Conservation (phyloP, 2,329 filamentous ascomycete species). For the Verticillium nubilum region DNA sequence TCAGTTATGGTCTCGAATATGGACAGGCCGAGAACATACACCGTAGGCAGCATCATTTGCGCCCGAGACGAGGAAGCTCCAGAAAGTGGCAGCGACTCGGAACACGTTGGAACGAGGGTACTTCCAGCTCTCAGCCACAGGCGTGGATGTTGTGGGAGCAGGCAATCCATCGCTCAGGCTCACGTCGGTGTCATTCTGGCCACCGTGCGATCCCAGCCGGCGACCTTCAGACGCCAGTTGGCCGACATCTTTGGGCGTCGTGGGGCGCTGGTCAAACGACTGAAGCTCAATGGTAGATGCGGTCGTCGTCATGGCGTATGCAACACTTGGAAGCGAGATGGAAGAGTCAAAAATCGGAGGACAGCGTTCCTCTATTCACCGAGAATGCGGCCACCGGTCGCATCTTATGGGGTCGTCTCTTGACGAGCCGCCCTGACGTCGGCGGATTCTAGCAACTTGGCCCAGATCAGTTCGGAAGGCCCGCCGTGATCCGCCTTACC, state of each 20-base stretch:
- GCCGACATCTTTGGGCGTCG: neutral
- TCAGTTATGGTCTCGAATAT: neutral
- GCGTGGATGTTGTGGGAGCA: slow-evolving; percentile 2
- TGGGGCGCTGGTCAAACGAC: neutral
- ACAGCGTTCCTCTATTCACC: neutral
- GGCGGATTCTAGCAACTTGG: neutral
- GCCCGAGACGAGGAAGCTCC: slow-evolving; percentile 52
- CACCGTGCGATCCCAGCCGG: slow-evolving; percentile 3
- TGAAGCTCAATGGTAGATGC: slow-evolving; percentile 5
- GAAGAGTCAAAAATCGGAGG: neutral
- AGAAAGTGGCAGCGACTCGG: slow-evolving; percentile 48
- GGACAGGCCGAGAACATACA: slow-evolving; percentile 29
- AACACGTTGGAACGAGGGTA: slow-evolving; percentile 40
- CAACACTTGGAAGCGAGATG: neutral
- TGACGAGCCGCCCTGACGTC: neutral
- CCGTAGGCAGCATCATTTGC: slow-evolving; percentile 55
- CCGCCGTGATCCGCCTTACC: neutral
- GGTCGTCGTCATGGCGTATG: neutral
- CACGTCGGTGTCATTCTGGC: neutral
- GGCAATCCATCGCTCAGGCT: slow-evolving; percentile 4
- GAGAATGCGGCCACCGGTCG: neutral
- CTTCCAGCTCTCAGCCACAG: slow-evolving; percentile 38
- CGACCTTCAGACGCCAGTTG: slow-evolving; percentile 6
- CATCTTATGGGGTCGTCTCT: neutral
- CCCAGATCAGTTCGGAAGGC: neutral